Evolutionary conservation across 2,329 filamentous ascomycete species (phyloP), one percentile per base, ranked within the genome.

Genomic region (Aspergillus jensenii): DNA sequence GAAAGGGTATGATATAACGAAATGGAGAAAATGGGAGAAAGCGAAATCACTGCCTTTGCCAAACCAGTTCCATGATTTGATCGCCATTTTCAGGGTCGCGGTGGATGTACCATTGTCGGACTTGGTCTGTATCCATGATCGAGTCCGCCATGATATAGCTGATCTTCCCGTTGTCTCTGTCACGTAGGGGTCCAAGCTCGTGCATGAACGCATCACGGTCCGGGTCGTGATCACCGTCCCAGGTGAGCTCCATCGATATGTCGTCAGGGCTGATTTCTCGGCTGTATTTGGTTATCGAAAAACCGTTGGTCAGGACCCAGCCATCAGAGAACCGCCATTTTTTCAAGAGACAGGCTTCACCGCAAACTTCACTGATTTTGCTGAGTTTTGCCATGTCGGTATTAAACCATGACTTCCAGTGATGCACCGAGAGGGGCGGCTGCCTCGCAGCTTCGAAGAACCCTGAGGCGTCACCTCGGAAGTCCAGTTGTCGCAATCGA

Each of bases 401-500:
- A 8, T 76, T 65, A 70, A 85, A 84, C 83, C 84, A 87, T 12
- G 79, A 82, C 68, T 85, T 86, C 84, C 84, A 87, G 73, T 87
- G 85, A 67, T 87, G 85, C 6, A 87, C 73, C 50, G 80, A 85
- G 12, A 87, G 71, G 0, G 83, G 81, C n/a, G 76, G 72, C 31
- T 66, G 66, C 23, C 78, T 71, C 1, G 83, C 82, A 2, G 81
- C 79, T 71, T 87, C 85, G 68, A 85, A 87, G 65, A 87, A 85
- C 0, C 85, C 85, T 2, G 81, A 80, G 21, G 80, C 70, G 59
- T 87, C 84, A 35, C 76, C 78, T 37, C 73, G 73, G 60, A 87
- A 72, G 66, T 87, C 85, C 53, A 86, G 76, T 68, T 87, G 85
- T 61, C 81, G 80, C 19, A 87, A 75, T 2, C 80, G 81, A 6